Evolutionary conservation across 768 basidiomycete species (phyloP).

Genomic region (Termitomyces sp.): DNA sequence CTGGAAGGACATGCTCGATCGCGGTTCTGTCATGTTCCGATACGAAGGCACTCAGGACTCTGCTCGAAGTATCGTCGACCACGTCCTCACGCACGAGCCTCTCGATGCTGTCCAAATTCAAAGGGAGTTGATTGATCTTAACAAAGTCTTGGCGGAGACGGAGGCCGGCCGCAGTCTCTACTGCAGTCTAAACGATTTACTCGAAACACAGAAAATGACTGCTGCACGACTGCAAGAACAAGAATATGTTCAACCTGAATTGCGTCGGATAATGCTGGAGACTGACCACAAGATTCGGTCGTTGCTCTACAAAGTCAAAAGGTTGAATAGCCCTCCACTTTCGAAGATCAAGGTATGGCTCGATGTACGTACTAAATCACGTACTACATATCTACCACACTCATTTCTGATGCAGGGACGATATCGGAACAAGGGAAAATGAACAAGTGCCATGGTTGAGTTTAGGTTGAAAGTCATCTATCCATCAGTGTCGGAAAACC

Average conservation of each 20-base stretch:
- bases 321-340: conserved; percentile 1
- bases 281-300: conserved; percentile 7
- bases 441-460: not conserved
- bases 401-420: not conserved
- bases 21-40: conserved; percentile 8
- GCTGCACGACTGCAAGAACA: not conserved
- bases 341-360: conserved; percentile 5
- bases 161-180: conserved; percentile 7
- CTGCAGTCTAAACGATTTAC: conserved; percentile 2
- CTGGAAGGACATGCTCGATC: conserved; percentile 11
- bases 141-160: conserved; percentile 7
- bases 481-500: too few species aligned
- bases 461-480: too few species aligned
- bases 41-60: conserved; percentile 8
- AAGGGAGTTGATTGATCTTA: conserved; percentile 6
- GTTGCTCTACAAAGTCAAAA: conserved; percentile 4
- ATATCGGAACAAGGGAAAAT: not conserved
- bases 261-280: not conserved
- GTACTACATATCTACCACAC: not conserved
- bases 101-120: conserved; percentile 8
- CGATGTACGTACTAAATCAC: not conserved
- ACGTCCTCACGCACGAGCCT: conserved; percentile 7
- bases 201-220: conserved; percentile 3
- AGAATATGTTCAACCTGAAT: not conserved
- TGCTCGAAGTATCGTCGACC: conserved; percentile 4